phyloP scores from a whole-genome alignment of 2,329 filamentous ascomycete species.

The Phialemonium atrogriseum region DNA sequence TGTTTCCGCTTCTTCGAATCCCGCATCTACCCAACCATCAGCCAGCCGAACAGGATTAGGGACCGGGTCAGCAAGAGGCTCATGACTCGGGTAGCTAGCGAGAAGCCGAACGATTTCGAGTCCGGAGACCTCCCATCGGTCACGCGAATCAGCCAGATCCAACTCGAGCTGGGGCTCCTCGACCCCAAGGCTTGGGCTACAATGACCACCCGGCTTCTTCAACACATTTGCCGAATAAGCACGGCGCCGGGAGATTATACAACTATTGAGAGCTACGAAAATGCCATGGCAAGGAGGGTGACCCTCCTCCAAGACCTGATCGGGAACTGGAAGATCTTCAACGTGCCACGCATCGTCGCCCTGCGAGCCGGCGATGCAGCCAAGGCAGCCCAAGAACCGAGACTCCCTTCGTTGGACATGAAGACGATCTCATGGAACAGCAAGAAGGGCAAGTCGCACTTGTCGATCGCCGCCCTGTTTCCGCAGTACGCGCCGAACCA shows the following conservation, averaged over 20 bases:
- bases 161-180: constrained; percentile 25
- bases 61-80: constrained; percentile 17
- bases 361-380: constrained; percentile 1
- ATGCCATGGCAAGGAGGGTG: constrained; percentile 19
- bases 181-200: constrained; percentile 22
- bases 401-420: constrained; percentile 7
- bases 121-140: constrained; percentile 24
- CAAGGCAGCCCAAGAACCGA: constrained; percentile 9
- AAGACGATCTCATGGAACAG: neutral
- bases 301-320: constrained; percentile 29
- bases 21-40: constrained; percentile 21
- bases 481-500: constrained; percentile 19
- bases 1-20: constrained; percentile 24
- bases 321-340: constrained; percentile 31
- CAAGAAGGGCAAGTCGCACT: neutral
- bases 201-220: constrained; percentile 24
- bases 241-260: constrained; percentile 15
- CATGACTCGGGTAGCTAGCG: constrained; percentile 20
- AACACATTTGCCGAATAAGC: constrained; percentile 20
- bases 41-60: constrained; percentile 20
- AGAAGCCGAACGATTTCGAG: constrained; percentile 22
- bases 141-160: constrained; percentile 27
- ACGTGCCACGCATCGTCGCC: constrained; percentile 17
- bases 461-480: constrained; percentile 19
- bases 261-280: constrained; percentile 18